Percentiles rank a stretch among this genome's conserved stretches.
Conservation (phyloP, 106 monocot species). For the Phalaenopsis aphrodite region DNA sequence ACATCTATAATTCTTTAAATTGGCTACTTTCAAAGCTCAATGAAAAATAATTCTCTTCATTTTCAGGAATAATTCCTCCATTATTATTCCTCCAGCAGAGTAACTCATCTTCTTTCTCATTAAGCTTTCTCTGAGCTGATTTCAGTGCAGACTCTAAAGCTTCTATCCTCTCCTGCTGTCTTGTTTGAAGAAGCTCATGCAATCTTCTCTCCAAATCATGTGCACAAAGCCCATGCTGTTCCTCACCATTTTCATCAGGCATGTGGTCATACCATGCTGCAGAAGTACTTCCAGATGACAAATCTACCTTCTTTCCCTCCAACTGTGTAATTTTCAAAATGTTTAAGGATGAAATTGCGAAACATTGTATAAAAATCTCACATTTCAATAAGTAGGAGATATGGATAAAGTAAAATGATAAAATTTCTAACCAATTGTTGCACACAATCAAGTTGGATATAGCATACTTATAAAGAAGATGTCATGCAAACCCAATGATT, state of each 20-base stretch:
- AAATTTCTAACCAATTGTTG: no score
- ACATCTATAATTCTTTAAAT: no score
- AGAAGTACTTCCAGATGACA: constrained; percentile 19
- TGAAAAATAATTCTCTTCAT: neutral
- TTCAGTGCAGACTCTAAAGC: constrained; percentile 35
- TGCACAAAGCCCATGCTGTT: constrained; percentile 22
- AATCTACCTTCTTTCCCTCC: neutral
- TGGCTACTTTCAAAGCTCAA: neutral
- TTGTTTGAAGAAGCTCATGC: constrained; percentile 39
- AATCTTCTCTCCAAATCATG: constrained; percentile 44
- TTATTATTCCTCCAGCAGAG: constrained; percentile 26
- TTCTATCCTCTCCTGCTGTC: constrained; percentile 33
- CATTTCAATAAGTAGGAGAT: neutral
- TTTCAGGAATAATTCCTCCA: constrained; percentile 1
- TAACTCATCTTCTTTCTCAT: constrained; percentile 34
- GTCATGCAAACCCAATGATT: no score
- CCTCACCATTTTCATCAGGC: constrained; percentile 6
- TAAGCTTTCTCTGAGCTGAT: constrained; percentile 11
- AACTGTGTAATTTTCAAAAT: constrained; percentile 13
- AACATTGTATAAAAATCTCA: no score
- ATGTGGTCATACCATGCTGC: constrained; percentile 6
- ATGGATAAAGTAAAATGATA: neutral
- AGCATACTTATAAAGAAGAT: no score
- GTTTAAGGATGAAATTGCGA: no score
- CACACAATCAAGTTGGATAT: no score